Percentiles rank a stretch among this genome's conserved stretches.
Conservation (phyloP, 768 basidiomycete genomes). For the Coprinopsis strossmayeri region DNA sequence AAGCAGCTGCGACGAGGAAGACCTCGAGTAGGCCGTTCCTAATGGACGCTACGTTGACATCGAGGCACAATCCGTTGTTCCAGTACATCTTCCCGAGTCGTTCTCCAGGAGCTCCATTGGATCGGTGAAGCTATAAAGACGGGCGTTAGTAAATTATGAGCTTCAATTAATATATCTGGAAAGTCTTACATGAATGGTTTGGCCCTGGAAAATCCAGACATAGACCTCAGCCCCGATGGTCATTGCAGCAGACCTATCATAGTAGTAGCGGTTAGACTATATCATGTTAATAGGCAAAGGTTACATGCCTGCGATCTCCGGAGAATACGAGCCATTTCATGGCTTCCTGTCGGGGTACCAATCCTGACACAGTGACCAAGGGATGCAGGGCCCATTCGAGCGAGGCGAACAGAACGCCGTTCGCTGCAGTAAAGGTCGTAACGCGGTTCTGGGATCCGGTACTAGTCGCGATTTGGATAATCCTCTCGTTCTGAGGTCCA, state of each 20-base stretch:
- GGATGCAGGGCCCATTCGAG: slow-evolving; percentile 17
- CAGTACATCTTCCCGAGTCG: slow-evolving; percentile 11
- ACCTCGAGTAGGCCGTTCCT: slow-evolving; percentile 6
- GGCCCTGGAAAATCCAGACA: slow-evolving; percentile 10
- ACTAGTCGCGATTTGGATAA: slow-evolving; percentile 16
- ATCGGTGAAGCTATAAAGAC: slow-evolving; percentile 6
- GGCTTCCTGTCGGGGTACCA: slow-evolving; percentile 12
- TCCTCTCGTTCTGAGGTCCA: slow-evolving; percentile 13
- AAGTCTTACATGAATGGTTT: slow-evolving; percentile 11
- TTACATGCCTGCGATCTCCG: slow-evolving; percentile 11
- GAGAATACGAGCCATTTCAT: slow-evolving; percentile 11
- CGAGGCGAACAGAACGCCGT: slow-evolving; percentile 11
- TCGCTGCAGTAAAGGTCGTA: slow-evolving; percentile 13
- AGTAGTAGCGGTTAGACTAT: not conserved
- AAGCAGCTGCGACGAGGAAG: slow-evolving; percentile 10
- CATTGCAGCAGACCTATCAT: slow-evolving; percentile 10
- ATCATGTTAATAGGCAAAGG: not conserved
- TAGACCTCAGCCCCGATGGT: slow-evolving; percentile 9
- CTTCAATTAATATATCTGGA: no score
- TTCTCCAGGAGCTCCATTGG: slow-evolving; percentile 6
- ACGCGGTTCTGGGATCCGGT: slow-evolving; percentile 4
- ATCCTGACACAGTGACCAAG: slow-evolving; percentile 10
- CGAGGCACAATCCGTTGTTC: slow-evolving; percentile 8
- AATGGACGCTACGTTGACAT: slow-evolving; percentile 6
- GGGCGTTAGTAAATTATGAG: not conserved